phyloP scores from a whole-genome alignment of 2,329 filamentous ascomycete species.

The Fusarium compactum region DNA sequence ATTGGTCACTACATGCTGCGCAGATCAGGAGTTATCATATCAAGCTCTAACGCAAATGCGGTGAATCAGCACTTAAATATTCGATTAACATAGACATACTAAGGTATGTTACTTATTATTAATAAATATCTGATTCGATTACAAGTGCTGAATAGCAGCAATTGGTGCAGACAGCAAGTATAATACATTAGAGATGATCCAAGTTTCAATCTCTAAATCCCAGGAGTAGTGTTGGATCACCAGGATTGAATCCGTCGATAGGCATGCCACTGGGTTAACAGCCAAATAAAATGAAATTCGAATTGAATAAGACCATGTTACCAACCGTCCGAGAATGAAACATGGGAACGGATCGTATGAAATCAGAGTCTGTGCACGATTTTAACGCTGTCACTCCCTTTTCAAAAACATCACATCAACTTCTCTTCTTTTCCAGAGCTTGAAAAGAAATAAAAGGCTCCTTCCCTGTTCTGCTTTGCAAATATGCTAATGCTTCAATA shows the following conservation, averaged over 20 bases:
- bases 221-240: background rate
- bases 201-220: background rate
- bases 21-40: background rate
- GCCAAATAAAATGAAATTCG: background rate
- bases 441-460: background rate
- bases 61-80: background rate
- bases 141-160: background rate
- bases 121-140: background rate
- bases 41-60: background rate
- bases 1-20: background rate
- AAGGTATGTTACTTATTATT: background rate
- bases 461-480: background rate
- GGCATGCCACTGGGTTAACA: background rate
- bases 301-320: background rate
- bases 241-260: background rate
- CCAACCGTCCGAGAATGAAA: background rate
- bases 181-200: background rate
- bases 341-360: background rate
- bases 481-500: conserved; percentile 1
- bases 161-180: background rate
- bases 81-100: background rate
- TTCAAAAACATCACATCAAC: background rate
- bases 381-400: background rate
- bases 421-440: background rate
- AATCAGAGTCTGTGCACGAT: background rate